Conservation (phyloP, 371 early-diverging fungal genomes). For the Mucor piriformis region DNA sequence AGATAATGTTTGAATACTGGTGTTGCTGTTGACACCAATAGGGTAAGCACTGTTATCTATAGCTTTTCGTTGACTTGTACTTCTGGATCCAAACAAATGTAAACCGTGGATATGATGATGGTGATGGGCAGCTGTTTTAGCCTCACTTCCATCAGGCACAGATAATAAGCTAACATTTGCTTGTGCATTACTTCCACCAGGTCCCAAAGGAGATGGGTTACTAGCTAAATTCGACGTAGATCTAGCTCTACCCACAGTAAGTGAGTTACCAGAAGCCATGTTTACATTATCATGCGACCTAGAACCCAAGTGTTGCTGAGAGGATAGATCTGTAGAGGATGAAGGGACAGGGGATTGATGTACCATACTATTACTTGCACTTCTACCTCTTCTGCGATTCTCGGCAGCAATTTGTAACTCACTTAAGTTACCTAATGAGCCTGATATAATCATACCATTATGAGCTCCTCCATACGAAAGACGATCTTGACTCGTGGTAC, state of each 20-base stretch:
- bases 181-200: neutral
- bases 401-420: conserved; percentile 21
- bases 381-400: conserved; percentile 13
- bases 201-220: conserved; percentile 11
- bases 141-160: conserved; percentile 12
- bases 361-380: conserved; percentile 19
- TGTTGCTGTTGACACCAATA: neutral
- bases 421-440: conserved; percentile 36
- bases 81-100: conserved; percentile 31
- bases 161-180: conserved; percentile 5
- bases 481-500: neutral
- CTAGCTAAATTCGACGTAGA: conserved; percentile 21
- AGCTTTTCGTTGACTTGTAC: conserved; percentile 15
- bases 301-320: conserved; percentile 3
- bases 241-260: conserved; percentile 16
- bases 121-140: conserved; percentile 9
- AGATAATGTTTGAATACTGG: conserved; percentile 15
- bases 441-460: conserved; percentile 30
- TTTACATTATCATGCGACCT: conserved; percentile 21
- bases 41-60: neutral
- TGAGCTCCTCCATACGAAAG: conserved; percentile 16
- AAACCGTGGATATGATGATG: conserved; percentile 29
- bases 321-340: conserved; percentile 1
- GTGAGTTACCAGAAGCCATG: neutral
- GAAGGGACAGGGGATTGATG: neutral